Base-by-base conservation (phyloP, 257 asterid genomes). In the Lithospermum erythrorhizon region DNA sequence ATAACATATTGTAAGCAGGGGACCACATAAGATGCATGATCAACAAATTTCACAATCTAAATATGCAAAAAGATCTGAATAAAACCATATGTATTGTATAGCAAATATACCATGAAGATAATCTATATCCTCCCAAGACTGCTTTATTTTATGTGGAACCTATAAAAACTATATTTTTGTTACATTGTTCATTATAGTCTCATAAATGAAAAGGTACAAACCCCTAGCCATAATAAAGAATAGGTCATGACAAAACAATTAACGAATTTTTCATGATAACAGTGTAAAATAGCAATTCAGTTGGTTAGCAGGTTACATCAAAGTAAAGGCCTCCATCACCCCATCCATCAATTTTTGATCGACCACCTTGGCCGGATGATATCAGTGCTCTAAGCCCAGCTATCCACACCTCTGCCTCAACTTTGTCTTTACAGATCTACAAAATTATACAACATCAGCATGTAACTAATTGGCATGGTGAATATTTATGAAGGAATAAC, bases 271-370 rank as follows among this genome's bases (percentile, higher is more conserved):
- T 41, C 14, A 11, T 41, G 24, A 53, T 25, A 17, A 27, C 14
- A 69, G 55, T 37, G 21, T 23, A 63, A 71, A 57, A 68, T 49
- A 48, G 21, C 29, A 18, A 65, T 45, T 21, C 61, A 59, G 61
- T 64, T 20, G 66, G 68, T 45, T 66, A 55, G 49, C 18, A 41
- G 67, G 73, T 81, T 82, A 83, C 97, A 70, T 85, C 94, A 67
- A 85, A 87, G 72, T 73, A 74, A 75, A 87, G 84, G 73, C 86
- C 94, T 57, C 95, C 96, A 60, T 87, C 96, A 73, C 74, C 69
- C 96, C 96, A 87, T 65, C 98, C 95, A 70, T 91, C 96, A 82
- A 87, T 89, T 75, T 91, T 87, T 63, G 95, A 85, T 68, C 95
- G 87, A 58, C 94, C 94, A 61, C 81, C 86, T 78, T 82, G 94